Evolutionary conservation across 169 alveolate species (phyloP).

Genomic region (Plasmodium falciparum): DNA sequence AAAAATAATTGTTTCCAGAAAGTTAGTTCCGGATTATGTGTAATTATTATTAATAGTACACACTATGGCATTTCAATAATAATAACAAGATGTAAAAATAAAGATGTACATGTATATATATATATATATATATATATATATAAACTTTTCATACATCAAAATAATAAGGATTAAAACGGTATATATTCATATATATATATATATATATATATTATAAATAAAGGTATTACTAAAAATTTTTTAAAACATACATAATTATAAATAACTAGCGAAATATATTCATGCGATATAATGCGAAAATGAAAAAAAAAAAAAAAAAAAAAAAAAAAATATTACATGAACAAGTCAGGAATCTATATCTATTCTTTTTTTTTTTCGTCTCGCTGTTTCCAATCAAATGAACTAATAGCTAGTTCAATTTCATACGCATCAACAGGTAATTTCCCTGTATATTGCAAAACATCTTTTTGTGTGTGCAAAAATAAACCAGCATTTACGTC

Average conservation of each 20-base stretch:
- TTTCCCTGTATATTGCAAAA: conserved; percentile 53
- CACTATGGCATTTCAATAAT: too few species aligned
- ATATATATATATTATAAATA: too few species aligned
- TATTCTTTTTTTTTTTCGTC: conserved; percentile 20
- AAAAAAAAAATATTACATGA: not conserved
- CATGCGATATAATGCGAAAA: not conserved
- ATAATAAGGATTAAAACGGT: too few species aligned
- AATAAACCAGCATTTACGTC: conserved; percentile 35
- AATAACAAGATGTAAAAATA: too few species aligned
- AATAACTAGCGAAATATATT: not conserved
- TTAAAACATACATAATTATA: not conserved
- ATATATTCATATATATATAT: too few species aligned
- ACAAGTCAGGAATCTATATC: not conserved
- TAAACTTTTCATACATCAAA: too few species aligned
- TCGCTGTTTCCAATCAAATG: conserved; percentile 44
- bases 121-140: too few species aligned
- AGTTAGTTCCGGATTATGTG: too few species aligned
- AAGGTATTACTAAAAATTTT: too few species aligned
- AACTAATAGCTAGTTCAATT: conserved; percentile 50
- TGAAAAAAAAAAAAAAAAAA: conserved; percentile 2
- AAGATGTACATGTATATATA: too few species aligned
- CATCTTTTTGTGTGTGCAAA: conserved; percentile 53
- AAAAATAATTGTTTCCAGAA: too few species aligned
- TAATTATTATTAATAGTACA: too few species aligned
- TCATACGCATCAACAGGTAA: conserved; percentile 58